Evolutionary conservation across 768 basidiomycete species (phyloP).

Genomic region (Pleurotus salmoneostramineus): DNA sequence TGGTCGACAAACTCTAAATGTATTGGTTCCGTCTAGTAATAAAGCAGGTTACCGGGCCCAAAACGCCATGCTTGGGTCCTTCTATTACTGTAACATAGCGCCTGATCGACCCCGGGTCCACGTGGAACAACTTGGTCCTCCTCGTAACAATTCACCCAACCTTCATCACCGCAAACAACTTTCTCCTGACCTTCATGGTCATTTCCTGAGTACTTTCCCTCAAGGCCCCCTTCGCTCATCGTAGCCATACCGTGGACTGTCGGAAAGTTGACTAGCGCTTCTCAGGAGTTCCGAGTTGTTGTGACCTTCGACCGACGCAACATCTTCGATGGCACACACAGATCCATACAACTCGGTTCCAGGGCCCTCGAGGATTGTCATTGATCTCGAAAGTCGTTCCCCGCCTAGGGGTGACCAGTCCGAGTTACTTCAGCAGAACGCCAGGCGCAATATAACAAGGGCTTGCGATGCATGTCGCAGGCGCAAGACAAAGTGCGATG

Average conservation of each 20-base stretch:
- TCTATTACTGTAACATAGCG: neutral
- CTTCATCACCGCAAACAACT: neutral
- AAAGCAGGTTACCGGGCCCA: no score
- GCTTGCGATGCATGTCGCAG: conserved; percentile 60
- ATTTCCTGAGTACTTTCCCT: neutral
- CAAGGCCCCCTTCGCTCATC: neutral
- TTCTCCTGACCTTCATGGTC: conserved; percentile 1
- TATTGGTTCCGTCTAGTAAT: no score
- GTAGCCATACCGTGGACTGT: neutral
- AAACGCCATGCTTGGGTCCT: no score
- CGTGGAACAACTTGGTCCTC: conserved; percentile 5
- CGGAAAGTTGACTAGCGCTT: neutral
- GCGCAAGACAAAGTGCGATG: conserved; percentile 60
- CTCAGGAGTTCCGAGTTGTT: conserved; percentile 1
- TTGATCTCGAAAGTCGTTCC: neutral
- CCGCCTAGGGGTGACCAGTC: neutral
- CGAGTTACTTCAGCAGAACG: conserved; percentile 7
- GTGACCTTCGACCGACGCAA: neutral
- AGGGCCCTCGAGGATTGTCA: conserved; percentile 4
- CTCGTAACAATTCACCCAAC: neutral
- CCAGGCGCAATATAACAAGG: conserved; percentile 44
- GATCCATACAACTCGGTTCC: neutral
- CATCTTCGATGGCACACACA: neutral
- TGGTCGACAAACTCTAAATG: no score
- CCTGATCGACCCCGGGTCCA: neutral